Conservation (phyloP, 345 rosid genomes). For the Anastatica hierochuntica region DNA sequence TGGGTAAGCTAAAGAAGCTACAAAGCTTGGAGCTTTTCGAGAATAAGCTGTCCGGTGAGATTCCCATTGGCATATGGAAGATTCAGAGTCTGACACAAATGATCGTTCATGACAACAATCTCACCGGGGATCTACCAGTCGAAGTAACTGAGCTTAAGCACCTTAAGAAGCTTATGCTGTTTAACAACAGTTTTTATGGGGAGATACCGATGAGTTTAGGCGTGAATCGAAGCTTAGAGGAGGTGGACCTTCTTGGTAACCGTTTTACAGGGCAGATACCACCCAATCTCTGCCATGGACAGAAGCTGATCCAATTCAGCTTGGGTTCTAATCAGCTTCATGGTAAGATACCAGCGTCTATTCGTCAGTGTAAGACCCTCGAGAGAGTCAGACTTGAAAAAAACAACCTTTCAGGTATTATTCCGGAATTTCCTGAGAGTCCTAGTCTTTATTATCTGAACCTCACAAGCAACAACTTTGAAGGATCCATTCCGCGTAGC, state of each 20-base stretch:
- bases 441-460: slow-evolving; percentile 35
- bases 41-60: slow-evolving; percentile 53
- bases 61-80: slow-evolving; percentile 62
- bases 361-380: slow-evolving; percentile 48
- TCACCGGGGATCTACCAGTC: slow-evolving; percentile 54
- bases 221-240: slow-evolving; percentile 47
- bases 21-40: slow-evolving; percentile 45
- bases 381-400: slow-evolving; percentile 44
- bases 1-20: slow-evolving; percentile 39
- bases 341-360: slow-evolving; percentile 50
- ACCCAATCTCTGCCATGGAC: slow-evolving; percentile 54
- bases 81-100: slow-evolving; percentile 43
- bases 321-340: slow-evolving; percentile 53
- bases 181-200: slow-evolving; percentile 46
- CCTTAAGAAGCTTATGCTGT: slow-evolving; percentile 42
- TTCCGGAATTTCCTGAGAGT: slow-evolving; percentile 45
- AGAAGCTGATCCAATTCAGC: slow-evolving; percentile 32
- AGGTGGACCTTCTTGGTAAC: slow-evolving; percentile 55
- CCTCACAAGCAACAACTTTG: slow-evolving; percentile 40
- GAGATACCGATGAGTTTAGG: slow-evolving; percentile 55
- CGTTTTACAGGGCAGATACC: slow-evolving; percentile 60
- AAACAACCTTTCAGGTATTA: slow-evolving; percentile 43
- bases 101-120: slow-evolving; percentile 43
- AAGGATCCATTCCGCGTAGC: slow-evolving; percentile 53
- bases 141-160: slow-evolving; percentile 52